Evolutionary conservation across 1,284 basidiomycete genomes (phyloP).

Genomic region (Puccinia brachypodii): DNA sequence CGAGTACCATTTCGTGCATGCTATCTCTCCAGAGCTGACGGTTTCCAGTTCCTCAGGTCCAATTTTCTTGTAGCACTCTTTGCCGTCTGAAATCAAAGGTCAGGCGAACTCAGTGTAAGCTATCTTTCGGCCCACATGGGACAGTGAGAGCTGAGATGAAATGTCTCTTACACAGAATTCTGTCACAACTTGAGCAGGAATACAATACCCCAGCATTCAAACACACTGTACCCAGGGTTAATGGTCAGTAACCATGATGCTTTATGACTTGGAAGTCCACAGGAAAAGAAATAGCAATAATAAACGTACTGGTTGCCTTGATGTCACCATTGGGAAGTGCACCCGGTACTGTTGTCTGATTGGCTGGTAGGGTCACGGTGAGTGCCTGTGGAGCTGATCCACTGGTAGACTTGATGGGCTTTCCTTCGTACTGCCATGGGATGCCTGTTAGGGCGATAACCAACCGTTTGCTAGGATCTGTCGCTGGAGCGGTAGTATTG

Average conservation of each 20-base stretch:
- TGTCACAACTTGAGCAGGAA: slow-evolving; percentile 18
- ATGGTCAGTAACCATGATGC: background rate
- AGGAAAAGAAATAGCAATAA: background rate
- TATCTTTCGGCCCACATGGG: background rate
- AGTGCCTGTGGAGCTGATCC: background rate
- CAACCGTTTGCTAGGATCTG: background rate
- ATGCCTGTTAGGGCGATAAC: background rate
- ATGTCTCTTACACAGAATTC: background rate
- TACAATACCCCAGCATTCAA: slow-evolving; percentile 23
- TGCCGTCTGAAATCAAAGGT: background rate
- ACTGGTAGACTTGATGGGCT: background rate
- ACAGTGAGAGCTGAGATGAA: background rate
- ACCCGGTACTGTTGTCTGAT: slow-evolving; percentile 2
- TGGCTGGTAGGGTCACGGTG: background rate
- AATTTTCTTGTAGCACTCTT: slow-evolving; percentile 35
- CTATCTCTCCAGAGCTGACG: background rate
- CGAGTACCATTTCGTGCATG: slow-evolving; percentile 21
- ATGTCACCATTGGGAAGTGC: background rate
- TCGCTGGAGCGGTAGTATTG: background rate
- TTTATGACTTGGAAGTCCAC: background rate
- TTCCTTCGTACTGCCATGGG: slow-evolving; percentile 27
- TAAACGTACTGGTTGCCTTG: background rate
- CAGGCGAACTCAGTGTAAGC: background rate
- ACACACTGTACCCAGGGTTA: slow-evolving; percentile 1
- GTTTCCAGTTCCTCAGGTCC: slow-evolving; percentile 3